These are phyloP conservation scores for Salix udensis DNA, from an alignment of 345 rosid species.

Conservation along the genomic window DNA sequence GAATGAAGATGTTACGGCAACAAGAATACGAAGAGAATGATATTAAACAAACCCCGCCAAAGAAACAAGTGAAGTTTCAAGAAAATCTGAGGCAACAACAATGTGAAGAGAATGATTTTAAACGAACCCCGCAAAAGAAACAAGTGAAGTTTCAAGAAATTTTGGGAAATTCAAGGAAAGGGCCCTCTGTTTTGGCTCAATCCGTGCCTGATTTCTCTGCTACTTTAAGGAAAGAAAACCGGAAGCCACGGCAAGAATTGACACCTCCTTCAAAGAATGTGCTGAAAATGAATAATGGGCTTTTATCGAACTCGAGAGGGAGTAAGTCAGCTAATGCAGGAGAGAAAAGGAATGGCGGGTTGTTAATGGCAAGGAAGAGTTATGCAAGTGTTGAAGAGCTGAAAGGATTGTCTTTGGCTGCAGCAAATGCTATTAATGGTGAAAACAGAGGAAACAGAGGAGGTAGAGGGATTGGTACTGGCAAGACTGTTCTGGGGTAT, in stretches of 20 bases:
- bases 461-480: constrained; percentile 21
- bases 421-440: constrained; percentile 50
- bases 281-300: constrained; percentile 32
- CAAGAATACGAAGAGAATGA: constrained; percentile 32
- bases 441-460: constrained; percentile 37
- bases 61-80: constrained; percentile 70
- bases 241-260: constrained; percentile 50
- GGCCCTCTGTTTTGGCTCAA: constrained; percentile 49
- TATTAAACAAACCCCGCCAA: constrained; percentile 36
- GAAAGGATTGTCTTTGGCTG: constrained; percentile 51
- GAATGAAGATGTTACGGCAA: constrained; percentile 30
- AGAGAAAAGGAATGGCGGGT: constrained; percentile 44
- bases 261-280: constrained; percentile 52
- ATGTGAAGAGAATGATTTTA: constrained; percentile 28
- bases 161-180: constrained; percentile 26
- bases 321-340: constrained; percentile 68
- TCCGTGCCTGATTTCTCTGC: constrained; percentile 81
- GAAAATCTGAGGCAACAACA: constrained; percentile 28
- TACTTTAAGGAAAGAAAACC: constrained; percentile 65
- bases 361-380: constrained; percentile 60
- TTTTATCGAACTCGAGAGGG: constrained; percentile 48
- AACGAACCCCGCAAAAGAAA: constrained; percentile 47
- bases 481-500: constrained; percentile 42
- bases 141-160: constrained; percentile 57
- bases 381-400: constrained; percentile 61